Evolutionary conservation across 2,329 filamentous ascomycete genomes (phyloP), one percentile per base, ranked within the genome.

Genomic region (Aureobasidium leucospermi): DNA sequence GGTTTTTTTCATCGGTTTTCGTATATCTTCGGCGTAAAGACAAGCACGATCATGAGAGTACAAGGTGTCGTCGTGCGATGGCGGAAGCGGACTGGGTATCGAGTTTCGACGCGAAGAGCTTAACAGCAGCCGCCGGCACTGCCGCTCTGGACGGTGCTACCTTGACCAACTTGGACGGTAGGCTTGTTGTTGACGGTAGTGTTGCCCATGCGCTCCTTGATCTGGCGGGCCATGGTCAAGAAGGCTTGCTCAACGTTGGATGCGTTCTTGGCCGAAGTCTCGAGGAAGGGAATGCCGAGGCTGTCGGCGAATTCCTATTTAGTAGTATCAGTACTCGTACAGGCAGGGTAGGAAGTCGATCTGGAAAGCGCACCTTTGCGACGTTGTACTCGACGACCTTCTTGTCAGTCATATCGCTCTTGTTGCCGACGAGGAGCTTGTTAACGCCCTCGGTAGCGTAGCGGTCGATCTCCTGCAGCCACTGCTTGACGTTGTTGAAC

Each of bases 401-500:
- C 89, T 99, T 99, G 80, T 99, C 94, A 62, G 93, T 86, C 91
- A 99, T 97, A 89, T 99, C 94, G 79, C 91, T 96, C 88, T 99
- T 99, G 88, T 99, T 99, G 73, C 94, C 94, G 64, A 99, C 93
- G 63, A 99, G 86, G 67, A 99, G 84, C 85, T 99, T 99, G 86
- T 99, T 99, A 73, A 99, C 94, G 66, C 94, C 94, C 79, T 99
- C 94, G 67, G 94, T 99, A 69, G 94, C 94, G 73, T 99, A 97
- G 76, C 94, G 87, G 81, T 99, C 94, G 70, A 99, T 99, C 81
- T 99, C 94, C 78, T 99, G 94, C 64, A 99, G 85, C 94, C 94
- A 99, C 83, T 99, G 94, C 89, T 99, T 97, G 71, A 99, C 94
- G 81, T 97, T 99, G 87, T 99, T 97, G 90, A 99, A 99, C 32